Percentiles rank a stretch among this genome's conserved stretches.
Conservation (phyloP, 1,284 basidiomycete genomes). For the Golubevia sp. region DNA sequence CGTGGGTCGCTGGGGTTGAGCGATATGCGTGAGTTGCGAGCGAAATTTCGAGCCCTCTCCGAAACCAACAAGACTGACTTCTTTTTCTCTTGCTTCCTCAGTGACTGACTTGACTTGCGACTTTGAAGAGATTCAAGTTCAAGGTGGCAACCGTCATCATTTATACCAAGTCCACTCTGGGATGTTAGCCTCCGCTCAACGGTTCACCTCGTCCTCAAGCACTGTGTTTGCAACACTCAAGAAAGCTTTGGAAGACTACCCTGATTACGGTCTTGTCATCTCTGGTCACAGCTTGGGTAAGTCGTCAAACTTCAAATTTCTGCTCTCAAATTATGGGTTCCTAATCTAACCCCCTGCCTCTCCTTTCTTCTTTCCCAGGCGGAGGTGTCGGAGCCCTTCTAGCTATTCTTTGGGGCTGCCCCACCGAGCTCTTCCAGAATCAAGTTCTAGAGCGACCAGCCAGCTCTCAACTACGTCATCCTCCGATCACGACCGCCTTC, state of each 20-base stretch:
- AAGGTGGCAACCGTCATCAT: conserved; percentile 24
- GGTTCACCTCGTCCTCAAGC: conserved; percentile 25
- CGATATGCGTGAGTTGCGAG: no score
- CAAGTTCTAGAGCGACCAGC: conserved; percentile 14
- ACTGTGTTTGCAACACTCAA: conserved; percentile 37
- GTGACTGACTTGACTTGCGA: conserved; percentile 42
- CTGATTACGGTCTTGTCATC: conserved; percentile 39
- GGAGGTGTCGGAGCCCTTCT: no score
- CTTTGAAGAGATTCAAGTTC: conserved; percentile 34
- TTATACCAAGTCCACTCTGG: conserved; percentile 44
- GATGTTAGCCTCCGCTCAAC: conserved; percentile 34
- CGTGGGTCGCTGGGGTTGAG: conserved; percentile 44
- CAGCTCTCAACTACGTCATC: conserved; percentile 16
- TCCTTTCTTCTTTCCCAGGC: no score
- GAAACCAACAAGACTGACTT: no score
- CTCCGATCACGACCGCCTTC: conserved; percentile 34
- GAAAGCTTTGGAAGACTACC: conserved; percentile 24
- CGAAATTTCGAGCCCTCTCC: no score
- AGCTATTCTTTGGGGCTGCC: conserved; percentile 29
- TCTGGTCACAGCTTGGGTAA: conserved; percentile 39
- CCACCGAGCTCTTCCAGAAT: conserved; percentile 25
- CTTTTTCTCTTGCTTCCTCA: no score
- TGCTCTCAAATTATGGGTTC: no score
- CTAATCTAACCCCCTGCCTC: no score
- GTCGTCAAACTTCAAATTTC: no score